These are phyloP conservation scores for Sherardia arvensis DNA, from an alignment of 257 asterid species.

Conservation along the genomic window DNA sequence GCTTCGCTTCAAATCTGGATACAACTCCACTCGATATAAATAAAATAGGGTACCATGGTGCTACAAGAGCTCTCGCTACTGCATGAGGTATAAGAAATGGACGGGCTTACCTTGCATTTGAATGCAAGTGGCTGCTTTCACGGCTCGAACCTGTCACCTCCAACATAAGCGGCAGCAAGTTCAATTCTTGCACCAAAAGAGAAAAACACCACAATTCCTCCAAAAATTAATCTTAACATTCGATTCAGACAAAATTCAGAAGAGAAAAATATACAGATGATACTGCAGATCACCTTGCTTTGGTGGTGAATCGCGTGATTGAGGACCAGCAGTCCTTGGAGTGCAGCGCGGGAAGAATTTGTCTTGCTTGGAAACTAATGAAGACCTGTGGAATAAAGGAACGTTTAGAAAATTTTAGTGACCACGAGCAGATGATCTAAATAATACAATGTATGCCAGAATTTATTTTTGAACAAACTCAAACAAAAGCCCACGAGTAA, in stretches of 20 bases:
- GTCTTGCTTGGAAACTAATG: slow-evolving; percentile 50
- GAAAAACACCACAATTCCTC: no score
- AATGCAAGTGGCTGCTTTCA: no score
- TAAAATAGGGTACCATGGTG: no score
- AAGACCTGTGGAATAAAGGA: slow-evolving; percentile 36
- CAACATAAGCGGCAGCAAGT: no score
- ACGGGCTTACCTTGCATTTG: no score
- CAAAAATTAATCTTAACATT: no score
- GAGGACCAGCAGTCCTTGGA: slow-evolving; percentile 71
- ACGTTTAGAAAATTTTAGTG: neutral
- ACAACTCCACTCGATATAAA: no score
- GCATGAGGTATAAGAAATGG: no score
- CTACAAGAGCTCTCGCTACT: no score
- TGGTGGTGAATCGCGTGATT: slow-evolving; percentile 92
- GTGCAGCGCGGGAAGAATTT: slow-evolving; percentile 65
- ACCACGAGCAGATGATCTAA: neutral
- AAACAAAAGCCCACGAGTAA: neutral
- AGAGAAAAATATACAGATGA: neutral
- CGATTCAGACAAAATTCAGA: neutral
- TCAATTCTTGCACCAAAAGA: no score
- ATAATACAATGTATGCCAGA: neutral
- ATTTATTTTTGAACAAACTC: neutral
- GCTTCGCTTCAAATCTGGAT: no score
- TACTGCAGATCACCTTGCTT: slow-evolving; percentile 56
- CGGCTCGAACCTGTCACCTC: no score